Evolutionary conservation across 495 filamentous ascomycete genomes (phyloP).

Genomic region (Lasiosphaeria miniovina): DNA sequence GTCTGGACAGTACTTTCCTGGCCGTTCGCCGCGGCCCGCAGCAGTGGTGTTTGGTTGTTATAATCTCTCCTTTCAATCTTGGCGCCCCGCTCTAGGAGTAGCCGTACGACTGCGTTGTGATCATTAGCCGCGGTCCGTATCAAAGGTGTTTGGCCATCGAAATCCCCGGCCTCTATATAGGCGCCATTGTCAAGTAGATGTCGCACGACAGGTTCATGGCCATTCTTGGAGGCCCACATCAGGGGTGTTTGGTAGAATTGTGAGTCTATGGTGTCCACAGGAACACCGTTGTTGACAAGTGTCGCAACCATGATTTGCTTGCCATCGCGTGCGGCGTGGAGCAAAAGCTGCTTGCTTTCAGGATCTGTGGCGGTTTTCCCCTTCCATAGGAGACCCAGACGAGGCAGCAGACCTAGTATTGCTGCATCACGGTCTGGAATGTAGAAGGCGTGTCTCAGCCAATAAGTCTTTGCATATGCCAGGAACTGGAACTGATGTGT

Average conservation of each 20-base stretch:
- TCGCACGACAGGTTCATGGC: too few species aligned
- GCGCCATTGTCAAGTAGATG: not conserved
- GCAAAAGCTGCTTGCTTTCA: not conserved
- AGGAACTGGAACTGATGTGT: constrained; percentile 21
- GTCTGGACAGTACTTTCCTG: not conserved
- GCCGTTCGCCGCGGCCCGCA: not conserved
- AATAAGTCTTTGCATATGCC: constrained; percentile 27
- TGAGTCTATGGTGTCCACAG: not conserved
- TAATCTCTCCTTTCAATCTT: not conserved
- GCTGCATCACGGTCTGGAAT: constrained; percentile 10
- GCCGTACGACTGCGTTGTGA: not conserved
- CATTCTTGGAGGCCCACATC: too few species aligned
- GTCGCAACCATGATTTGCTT: not conserved
- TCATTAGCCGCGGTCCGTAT: not conserved
- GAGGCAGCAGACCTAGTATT: constrained; percentile 12
- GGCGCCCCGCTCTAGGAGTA: not conserved
- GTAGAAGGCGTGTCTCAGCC: constrained; percentile 15
- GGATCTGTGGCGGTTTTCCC: not conserved
- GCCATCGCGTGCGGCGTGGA: not conserved
- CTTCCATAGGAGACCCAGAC: not conserved
- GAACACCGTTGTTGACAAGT: not conserved
- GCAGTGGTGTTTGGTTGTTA: not conserved
- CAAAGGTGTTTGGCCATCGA: not conserved
- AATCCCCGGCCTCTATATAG: not conserved
- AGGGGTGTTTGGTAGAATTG: too few species aligned